Evolutionary conservation across 306 rosid genomes (phyloP).

Genomic region (Cucurbita pepo): DNA sequence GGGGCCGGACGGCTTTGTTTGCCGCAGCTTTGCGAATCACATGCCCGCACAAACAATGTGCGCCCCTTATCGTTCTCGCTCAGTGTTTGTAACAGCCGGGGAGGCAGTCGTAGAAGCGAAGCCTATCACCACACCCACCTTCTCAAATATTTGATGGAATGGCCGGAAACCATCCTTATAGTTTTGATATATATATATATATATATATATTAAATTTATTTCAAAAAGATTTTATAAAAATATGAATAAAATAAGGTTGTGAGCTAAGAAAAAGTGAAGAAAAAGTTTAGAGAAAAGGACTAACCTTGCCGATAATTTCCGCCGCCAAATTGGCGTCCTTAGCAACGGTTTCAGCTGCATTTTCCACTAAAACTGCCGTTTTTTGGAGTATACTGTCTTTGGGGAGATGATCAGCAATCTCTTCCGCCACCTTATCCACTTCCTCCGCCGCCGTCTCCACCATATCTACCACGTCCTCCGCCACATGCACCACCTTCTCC

Average conservation of each 20-base stretch:
- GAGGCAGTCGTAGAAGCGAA: neutral
- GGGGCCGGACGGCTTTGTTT: too few relatives aligned
- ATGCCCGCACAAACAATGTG: too few relatives aligned
- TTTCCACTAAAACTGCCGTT: conserved; percentile 21
- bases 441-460: conserved; percentile 42
- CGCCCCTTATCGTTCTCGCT: neutral
- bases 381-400: conserved; percentile 18
- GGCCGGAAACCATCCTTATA: too few relatives aligned
- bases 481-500: conserved; percentile 21
- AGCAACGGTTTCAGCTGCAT: conserved; percentile 19
- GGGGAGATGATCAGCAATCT: conserved; percentile 24
- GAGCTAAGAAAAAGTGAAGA: neutral
- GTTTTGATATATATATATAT: too few relatives aligned
- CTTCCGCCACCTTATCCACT: conserved; percentile 40
- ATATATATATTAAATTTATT: too few relatives aligned
- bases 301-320: conserved; percentile 32
- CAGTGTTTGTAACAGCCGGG: neutral
- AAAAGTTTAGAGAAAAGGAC: too few relatives aligned
- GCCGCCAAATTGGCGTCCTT: conserved; percentile 18
- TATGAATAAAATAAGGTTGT: too few relatives aligned
- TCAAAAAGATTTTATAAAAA: too few relatives aligned
- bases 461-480: conserved; percentile 19
- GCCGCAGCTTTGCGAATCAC: too few relatives aligned
- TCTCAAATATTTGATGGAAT: neutral
- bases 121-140: neutral